Evolutionary conservation across 208 protist species (phyloP), one percentile per base, ranked within the genome.

Genomic region (Leishmania mexicana): DNA sequence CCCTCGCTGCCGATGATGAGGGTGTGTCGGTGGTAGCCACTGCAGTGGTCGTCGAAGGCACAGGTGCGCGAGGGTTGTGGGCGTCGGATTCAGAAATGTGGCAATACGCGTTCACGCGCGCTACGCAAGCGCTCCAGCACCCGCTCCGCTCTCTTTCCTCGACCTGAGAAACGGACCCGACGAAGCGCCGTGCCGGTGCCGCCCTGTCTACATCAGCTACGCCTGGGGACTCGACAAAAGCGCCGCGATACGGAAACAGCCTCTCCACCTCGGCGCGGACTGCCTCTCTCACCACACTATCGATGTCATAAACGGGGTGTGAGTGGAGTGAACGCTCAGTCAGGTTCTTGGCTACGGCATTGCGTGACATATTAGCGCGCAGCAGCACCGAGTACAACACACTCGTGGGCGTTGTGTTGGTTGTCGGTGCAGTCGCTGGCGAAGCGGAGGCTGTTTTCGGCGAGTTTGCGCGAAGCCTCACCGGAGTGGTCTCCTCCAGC

Each of bases 161-260:
- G 31, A 5, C 7, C 19, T 28, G 64, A 42, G 73, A 0, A 40
- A 51, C 49, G 73, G 51, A 47, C 31, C 10, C 31, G 13, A 42
- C 45, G n/a, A 42, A 28, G 28, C 17, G 42, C n/a, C 42, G 73
- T 5, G 81, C 58, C 0, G 40, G 49, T n/a, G 62, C n/a, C 10
- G 47, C 24, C 35, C 40, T 64, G 13, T 58, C 40, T n/a, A 71
- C 28, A 35, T 73, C 76, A n/a, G 72, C 70, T 28, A 51, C 53
- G 19, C 65, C 49, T 3, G 64, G 49, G 21, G 81, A 57, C 72
- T 85, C 81, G n/a, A 74, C 35, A 24, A 80, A 47, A 21, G 71
- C 73, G 17, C 83, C 78, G 6, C 75, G 75, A 45, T 83, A 86
- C 0, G 83, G 83, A 58, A 86, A 49, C 13, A 86, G 38, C 24